These are phyloP conservation scores for Pseudocercospora musae DNA, from an alignment of 2,329 filamentous ascomycete genomes.

Conservation along the genomic window DNA sequence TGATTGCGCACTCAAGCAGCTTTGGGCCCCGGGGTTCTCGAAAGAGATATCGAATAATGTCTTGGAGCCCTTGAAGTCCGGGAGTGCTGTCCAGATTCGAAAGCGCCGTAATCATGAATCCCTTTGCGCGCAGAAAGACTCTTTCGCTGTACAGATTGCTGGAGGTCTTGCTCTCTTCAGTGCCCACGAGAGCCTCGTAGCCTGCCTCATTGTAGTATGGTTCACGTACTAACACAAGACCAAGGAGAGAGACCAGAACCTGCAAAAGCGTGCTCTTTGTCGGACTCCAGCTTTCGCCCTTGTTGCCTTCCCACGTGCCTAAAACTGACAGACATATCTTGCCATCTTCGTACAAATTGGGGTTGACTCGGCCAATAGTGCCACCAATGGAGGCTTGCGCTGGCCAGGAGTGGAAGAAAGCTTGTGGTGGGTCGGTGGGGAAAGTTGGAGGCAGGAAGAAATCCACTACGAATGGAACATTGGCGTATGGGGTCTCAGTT, in stretches of 20 bases:
- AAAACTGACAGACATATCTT: conserved; percentile 59
- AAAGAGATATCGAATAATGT: conserved; percentile 56
- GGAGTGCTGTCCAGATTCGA: conserved; percentile 38
- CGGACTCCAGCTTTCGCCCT: conserved; percentile 54
- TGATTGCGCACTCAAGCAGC: conserved; percentile 45
- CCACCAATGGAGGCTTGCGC: conserved; percentile 28
- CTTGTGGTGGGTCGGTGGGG: conserved; percentile 52
- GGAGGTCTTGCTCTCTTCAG: conserved; percentile 27
- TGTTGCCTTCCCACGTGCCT: conserved; percentile 58
- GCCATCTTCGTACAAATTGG: conserved; percentile 61
- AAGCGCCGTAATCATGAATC: conserved; percentile 33
- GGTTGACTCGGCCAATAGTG: conserved; percentile 47
- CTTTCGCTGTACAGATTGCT: conserved; percentile 33
- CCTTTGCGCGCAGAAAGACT: conserved; percentile 25
- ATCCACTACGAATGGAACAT: conserved; percentile 60
- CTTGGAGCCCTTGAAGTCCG: conserved; percentile 44
- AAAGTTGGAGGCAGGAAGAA: conserved; percentile 51
- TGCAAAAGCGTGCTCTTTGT: conserved; percentile 55
- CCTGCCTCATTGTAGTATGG: conserved; percentile 65
- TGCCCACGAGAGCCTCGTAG: conserved; percentile 48
- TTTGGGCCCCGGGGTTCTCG: conserved; percentile 33
- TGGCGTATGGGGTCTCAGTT: conserved; percentile 58
- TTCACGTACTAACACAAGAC: conserved; percentile 49
- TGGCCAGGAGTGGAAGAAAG: conserved; percentile 59
- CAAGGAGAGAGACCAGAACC: conserved; percentile 32